Evolutionary conservation across 345 rosid genomes (phyloP).

Genomic region (Acer negundo): DNA sequence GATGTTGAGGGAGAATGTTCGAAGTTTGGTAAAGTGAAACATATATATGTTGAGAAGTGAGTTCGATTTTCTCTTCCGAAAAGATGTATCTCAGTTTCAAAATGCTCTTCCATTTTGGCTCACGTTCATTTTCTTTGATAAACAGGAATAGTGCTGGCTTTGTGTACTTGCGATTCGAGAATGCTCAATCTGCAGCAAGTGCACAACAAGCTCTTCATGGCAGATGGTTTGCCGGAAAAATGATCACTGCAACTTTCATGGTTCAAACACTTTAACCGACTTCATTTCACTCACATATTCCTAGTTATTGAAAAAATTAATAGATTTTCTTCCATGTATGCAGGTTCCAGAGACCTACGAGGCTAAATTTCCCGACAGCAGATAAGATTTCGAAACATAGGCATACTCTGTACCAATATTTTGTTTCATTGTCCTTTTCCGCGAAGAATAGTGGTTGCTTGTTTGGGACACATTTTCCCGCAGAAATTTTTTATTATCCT

Average conservation of each 20-base stretch:
- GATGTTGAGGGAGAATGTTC: constrained; percentile 86
- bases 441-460: not conserved
- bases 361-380: constrained; percentile 62
- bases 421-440: not conserved
- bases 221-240: constrained; percentile 98
- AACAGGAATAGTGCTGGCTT: constrained; percentile 84
- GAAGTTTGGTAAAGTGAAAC: constrained; percentile 73
- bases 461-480: not conserved
- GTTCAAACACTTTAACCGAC: constrained; percentile 31
- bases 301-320: not conserved
- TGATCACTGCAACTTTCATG: constrained; percentile 94
- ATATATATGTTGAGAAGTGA: constrained; percentile 82
- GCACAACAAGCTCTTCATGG: constrained; percentile 93
- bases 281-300: not conserved
- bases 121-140: not conserved
- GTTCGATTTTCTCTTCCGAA: constrained; percentile 16
- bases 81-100: not conserved
- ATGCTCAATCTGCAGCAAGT: constrained; percentile 54
- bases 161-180: constrained; percentile 80
- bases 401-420: not conserved
- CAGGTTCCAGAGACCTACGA: constrained; percentile 66
- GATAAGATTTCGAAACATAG: constrained; percentile 15
- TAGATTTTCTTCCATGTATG: not conserved
- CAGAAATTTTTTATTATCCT: not conserved
- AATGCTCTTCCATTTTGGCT: not conserved